Conservation (phyloP, 495 filamentous ascomycete genomes). For the Aspergillus baeticus region DNA sequence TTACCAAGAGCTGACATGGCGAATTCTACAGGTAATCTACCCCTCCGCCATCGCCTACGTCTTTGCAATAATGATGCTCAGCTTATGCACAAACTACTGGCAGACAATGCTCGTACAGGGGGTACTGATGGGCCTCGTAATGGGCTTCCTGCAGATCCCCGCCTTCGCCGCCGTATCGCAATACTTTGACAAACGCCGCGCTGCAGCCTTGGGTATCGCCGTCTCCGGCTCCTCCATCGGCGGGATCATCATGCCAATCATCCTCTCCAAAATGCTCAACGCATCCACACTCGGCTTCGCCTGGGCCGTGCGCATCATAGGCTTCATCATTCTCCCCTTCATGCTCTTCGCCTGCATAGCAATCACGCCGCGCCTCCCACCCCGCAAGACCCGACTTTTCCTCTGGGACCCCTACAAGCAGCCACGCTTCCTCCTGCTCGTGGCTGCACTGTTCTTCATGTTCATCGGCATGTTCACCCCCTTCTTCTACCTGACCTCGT, state of each 20-base stretch:
- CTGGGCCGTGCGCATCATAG: conserved; percentile 64
- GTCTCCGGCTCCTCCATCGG: conserved; percentile 48
- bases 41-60: conserved; percentile 18
- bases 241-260: conserved; percentile 30
- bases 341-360: conserved; percentile 39
- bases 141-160: conserved; percentile 20
- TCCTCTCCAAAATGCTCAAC: conserved; percentile 36
- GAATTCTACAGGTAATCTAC: conserved; percentile 9
- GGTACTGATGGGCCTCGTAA: conserved; percentile 16
- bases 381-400: conserved; percentile 10
- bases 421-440: conserved; percentile 11
- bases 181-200: conserved; percentile 35
- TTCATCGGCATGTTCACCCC: conserved; percentile 22
- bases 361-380: conserved; percentile 23
- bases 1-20: no score
- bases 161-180: conserved; percentile 27
- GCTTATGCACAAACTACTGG: conserved; percentile 32
- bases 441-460: conserved; percentile 22
- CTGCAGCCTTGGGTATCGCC: conserved; percentile 30
- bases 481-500: conserved; percentile 27
- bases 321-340: conserved; percentile 55
- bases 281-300: conserved; percentile 40
- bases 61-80: conserved; percentile 46
- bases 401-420: conserved; percentile 14
- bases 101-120: conserved; percentile 26